These are phyloP conservation scores for Jimgerdemannia flammicorona DNA, from an alignment of 192 early-diverging fungal genomes.

Conservation along the genomic window DNA sequence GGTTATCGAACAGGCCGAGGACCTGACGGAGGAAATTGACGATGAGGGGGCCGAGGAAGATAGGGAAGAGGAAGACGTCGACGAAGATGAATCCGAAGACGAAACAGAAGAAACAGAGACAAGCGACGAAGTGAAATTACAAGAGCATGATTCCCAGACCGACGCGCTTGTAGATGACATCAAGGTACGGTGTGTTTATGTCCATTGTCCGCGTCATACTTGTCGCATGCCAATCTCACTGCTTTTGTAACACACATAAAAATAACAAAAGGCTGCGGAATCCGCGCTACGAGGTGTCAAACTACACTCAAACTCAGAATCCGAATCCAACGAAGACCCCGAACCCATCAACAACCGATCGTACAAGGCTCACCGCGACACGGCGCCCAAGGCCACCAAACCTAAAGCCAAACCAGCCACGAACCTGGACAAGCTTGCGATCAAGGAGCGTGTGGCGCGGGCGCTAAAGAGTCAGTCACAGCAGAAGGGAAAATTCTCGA, in stretches of 20 bases:
- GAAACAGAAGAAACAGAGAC: constrained; percentile 9
- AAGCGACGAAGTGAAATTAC: constrained; percentile 22
- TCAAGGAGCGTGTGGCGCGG: constrained; percentile 49
- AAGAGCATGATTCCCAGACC: constrained; percentile 14
- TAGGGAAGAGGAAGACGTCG: neutral
- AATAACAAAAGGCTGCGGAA: neutral
- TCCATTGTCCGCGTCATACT: too few species aligned
- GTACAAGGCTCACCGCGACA: constrained; percentile 48
- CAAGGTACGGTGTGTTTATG: neutral
- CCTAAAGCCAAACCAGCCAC: constrained; percentile 14
- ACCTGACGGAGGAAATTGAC: constrained; percentile 13
- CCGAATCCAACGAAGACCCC: neutral
- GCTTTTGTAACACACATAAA: constrained; percentile 3
- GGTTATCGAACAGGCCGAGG: constrained; percentile 28
- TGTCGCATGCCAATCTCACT: too few species aligned
- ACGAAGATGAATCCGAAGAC: constrained; percentile 9
- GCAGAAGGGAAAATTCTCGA: constrained; percentile 19
- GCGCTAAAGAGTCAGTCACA: constrained; percentile 25
- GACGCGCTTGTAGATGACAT: constrained; percentile 1
- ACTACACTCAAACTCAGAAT: neutral
- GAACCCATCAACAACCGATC: constrained; percentile 35
- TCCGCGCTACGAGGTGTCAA: neutral
- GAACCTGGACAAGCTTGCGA: constrained; percentile 34
- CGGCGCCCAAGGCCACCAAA: constrained; percentile 19
- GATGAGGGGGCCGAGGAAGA: constrained; percentile 30